A percentile compares a stretch with the other conserved stretches of the same genome.
These are phyloP conservation scores for Nitzschia palea DNA, from an alignment of 108 stramenopile species.

Conservation along the genomic window DNA sequence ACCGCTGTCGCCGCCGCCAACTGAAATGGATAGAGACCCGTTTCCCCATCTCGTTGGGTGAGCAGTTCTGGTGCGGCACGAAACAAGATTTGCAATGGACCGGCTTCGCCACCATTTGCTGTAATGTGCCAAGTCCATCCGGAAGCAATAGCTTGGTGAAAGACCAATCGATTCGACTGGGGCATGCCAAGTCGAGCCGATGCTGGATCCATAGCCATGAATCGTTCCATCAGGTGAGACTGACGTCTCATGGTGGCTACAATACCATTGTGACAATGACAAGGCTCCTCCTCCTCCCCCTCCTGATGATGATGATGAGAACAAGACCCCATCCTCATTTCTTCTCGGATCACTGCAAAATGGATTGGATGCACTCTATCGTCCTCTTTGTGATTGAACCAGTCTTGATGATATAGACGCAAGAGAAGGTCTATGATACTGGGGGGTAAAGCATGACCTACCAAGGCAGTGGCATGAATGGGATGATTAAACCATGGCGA, in stretches of 20 bases:
- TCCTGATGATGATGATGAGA: no score
- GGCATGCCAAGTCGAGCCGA: not conserved
- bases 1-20: not conserved
- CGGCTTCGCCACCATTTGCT: not conserved
- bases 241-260: no score
- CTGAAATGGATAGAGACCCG: not conserved
- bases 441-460: not conserved
- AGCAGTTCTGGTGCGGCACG: not conserved
- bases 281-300: no score
- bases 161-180: not conserved
- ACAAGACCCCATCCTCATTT: no score
- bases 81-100: conserved; percentile 1
- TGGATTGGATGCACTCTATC: not conserved
- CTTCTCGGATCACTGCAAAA: not conserved
- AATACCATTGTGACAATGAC: no score
- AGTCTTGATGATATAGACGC: not conserved
- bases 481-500: not conserved
- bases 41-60: not conserved
- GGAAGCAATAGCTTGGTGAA: conserved; percentile 5
- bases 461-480: not conserved
- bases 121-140: not conserved
- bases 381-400: not conserved
- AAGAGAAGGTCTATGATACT: not conserved
- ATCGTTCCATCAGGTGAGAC: no score
- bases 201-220: not conserved